Percentiles rank a stretch among this genome's conserved stretches.
phyloP scores from a whole-genome alignment of 148 eudicot species.

The Cornus controversa region DNA sequence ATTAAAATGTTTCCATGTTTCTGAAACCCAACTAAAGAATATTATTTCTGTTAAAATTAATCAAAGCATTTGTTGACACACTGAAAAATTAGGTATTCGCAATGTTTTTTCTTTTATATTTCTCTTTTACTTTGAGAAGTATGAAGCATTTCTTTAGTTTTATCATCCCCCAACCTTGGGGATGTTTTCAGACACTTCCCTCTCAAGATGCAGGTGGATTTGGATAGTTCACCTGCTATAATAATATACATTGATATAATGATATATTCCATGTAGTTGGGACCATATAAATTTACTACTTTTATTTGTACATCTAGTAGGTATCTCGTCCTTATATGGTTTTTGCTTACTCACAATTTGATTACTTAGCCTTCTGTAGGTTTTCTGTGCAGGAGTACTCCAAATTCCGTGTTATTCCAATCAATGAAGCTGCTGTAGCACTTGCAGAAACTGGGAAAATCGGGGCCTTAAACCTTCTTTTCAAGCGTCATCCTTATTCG shows the following conservation, averaged over 20 bases:
- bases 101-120: not conserved
- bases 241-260: not conserved
- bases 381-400: constrained; percentile 84
- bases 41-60: not conserved
- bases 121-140: not conserved
- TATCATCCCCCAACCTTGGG: not conserved
- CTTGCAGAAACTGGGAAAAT: constrained; percentile 97
- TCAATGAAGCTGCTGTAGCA: constrained; percentile 66
- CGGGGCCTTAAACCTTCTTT: constrained; percentile 90
- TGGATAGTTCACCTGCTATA: not conserved
- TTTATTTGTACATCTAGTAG: not conserved
- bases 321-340: constrained; percentile 6
- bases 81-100: not conserved
- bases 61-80: not conserved
- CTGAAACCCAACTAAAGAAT: not conserved
- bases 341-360: constrained; percentile 45
- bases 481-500: constrained; percentile 93
- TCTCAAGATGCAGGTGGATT: not conserved
- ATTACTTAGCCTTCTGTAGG: constrained; percentile 63
- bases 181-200: not conserved
- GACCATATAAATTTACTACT: not conserved
- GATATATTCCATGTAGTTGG: not conserved
- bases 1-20: not conserved
- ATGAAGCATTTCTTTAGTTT: not conserved
- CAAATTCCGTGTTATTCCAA: constrained; percentile 66